These are phyloP conservation scores for Dunaliella sp. DNA, from an alignment of 139 green algal species.

Conservation along the genomic window DNA sequence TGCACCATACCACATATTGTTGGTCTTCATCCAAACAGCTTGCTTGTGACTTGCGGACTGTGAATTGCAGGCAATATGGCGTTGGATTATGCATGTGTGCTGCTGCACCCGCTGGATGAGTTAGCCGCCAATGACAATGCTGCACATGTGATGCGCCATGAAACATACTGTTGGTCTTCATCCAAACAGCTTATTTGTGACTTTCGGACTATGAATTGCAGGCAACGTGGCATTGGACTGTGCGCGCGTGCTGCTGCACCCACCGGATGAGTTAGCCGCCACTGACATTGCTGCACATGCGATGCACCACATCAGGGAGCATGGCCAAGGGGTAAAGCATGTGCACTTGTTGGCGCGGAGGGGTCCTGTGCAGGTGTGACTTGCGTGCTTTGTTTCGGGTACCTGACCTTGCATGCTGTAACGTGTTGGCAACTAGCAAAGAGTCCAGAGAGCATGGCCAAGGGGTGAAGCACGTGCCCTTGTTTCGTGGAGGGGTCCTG, in stretches of 20 bases:
- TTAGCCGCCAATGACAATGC: no score
- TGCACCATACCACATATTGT: neutral
- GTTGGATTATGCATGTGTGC: no score
- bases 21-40: neutral
- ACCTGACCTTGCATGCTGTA: no score
- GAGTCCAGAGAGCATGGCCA: conserved; percentile 15
- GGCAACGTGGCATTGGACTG: conserved; percentile 96
- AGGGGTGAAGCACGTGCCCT: conserved; percentile 63
- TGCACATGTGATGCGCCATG: neutral
- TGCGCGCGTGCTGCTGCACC: conserved; percentile 82
- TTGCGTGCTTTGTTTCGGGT: no score
- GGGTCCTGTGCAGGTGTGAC: conserved; percentile 79
- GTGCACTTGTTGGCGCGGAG: conserved; percentile 85
- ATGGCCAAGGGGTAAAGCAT: conserved; percentile 33
- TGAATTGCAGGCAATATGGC: no score
- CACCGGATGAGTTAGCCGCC: conserved; percentile 40
- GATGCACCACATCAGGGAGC: conserved; percentile 56
- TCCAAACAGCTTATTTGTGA: neutral
- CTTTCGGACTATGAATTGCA: neutral
- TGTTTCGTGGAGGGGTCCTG: conserved; percentile 84
- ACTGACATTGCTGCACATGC: conserved; percentile 88
- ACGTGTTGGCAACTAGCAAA: no score
- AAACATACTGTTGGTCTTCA: neutral
- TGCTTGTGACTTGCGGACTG: neutral
- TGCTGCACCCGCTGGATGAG: no score